Conservation (phyloP, 202 grass and related monocot genomes). For the Schoenoplectus tabernaemontani region DNA sequence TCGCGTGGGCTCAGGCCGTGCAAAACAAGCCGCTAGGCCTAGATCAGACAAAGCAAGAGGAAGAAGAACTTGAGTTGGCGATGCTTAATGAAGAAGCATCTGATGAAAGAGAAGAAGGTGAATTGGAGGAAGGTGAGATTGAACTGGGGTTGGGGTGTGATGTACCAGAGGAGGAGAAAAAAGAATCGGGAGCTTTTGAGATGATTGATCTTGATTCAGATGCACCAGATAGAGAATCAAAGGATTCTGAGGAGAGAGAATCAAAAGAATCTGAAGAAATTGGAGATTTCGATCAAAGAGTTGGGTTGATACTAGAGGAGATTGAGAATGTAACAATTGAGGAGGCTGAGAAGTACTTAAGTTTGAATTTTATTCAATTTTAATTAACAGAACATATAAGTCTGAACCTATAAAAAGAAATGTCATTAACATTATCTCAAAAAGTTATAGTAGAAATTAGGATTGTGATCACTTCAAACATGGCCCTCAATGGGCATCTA, state of each 20-base stretch:
- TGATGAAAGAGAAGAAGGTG: conserved; percentile 82
- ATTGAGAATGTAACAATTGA: conserved; percentile 86
- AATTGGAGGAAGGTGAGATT: conserved; percentile 87
- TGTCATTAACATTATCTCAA: background rate
- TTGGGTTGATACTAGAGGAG: conserved; percentile 76
- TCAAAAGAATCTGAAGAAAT: conserved; percentile 17
- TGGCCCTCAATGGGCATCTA: background rate
- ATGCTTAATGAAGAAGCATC: conserved; percentile 33
- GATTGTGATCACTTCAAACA: background rate
- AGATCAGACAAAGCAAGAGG: conserved; percentile 20
- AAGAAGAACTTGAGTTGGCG: conserved; percentile 34
- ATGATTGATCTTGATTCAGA: conserved; percentile 20
- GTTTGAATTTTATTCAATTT: background rate
- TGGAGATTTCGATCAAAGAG: conserved; percentile 61
- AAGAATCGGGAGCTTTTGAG: conserved; percentile 16
- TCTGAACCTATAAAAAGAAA: background rate
- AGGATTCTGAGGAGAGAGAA: conserved; percentile 12
- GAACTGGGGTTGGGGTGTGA: conserved; percentile 39
- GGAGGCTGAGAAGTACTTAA: conserved; percentile 67
- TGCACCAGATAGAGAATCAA: conserved; percentile 30
- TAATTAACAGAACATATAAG: background rate
- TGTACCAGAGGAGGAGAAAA: conserved; percentile 2
- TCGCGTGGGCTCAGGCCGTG: conserved; percentile 90
- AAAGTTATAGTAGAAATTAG: background rate
- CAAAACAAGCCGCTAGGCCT: conserved; percentile 72